These are phyloP conservation scores for Pseudoturritis turrita DNA, from an alignment of 345 rosid genomes.

Conservation along the genomic window DNA sequence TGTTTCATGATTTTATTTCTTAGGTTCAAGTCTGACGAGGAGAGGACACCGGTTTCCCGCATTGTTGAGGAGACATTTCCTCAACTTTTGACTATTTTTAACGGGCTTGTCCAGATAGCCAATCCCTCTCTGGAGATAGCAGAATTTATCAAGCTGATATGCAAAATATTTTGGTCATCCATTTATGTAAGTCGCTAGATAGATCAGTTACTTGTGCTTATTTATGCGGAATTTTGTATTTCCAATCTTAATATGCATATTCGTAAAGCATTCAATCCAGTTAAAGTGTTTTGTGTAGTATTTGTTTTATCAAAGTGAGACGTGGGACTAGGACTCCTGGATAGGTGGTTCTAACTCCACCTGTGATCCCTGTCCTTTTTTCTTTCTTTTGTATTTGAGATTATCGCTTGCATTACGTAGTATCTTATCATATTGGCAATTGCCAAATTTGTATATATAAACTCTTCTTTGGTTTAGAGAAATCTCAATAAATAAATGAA, in stretches of 20 bases:
- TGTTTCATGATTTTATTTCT: slow-evolving; percentile 11
- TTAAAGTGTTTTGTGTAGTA: not conserved
- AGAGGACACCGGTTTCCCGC: slow-evolving; percentile 79
- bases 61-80: slow-evolving; percentile 90
- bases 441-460: not conserved
- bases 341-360: not conserved
- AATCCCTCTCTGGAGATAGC: slow-evolving; percentile 87
- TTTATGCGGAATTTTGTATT: not conserved
- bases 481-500: not conserved
- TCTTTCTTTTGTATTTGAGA: not conserved
- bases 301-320: not conserved
- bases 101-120: slow-evolving; percentile 69
- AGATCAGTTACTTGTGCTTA: slow-evolving; percentile 4
- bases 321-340: not conserved
- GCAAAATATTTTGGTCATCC: slow-evolving; percentile 98
- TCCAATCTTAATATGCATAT: not conserved
- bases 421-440: slow-evolving; percentile 1
- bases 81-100: slow-evolving; percentile 71
- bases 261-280: not conserved
- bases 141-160: slow-evolving; percentile 88
- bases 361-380: not conserved
- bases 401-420: not conserved
- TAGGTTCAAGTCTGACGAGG: slow-evolving; percentile 98
- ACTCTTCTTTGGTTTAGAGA: not conserved
- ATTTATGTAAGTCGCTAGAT: slow-evolving; percentile 72